Percentiles rank a stretch among this genome's conserved stretches.
These are phyloP conservation scores for Cystobasidium ongulense DNA, from an alignment of 768 basidiomycete species.

Conservation along the genomic window DNA sequence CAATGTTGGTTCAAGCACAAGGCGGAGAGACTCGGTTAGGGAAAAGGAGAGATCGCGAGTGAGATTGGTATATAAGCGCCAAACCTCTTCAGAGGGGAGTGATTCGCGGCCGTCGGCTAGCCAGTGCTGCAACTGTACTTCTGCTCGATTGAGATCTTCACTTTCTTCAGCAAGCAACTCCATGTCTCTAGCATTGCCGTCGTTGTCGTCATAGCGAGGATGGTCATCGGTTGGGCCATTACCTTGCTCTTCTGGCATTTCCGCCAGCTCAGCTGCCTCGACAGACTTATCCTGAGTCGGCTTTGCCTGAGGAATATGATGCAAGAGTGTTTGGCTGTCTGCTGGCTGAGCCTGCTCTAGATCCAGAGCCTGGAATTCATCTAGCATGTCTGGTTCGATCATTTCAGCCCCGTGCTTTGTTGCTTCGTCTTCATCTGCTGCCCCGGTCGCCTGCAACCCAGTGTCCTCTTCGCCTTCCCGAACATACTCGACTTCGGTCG, in stretches of 20 bases:
- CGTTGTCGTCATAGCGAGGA: neutral
- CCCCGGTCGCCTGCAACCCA: neutral
- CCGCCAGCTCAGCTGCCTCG: neutral
- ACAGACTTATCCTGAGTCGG: neutral
- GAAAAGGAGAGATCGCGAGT: constrained; percentile 84
- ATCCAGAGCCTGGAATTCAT: constrained; percentile 26
- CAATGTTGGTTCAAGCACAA: constrained; percentile 88
- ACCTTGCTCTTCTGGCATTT: neutral
- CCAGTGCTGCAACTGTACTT: constrained; percentile 23
- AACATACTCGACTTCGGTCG: constrained; percentile 38
- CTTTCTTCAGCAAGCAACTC: constrained; percentile 55
- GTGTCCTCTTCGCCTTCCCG: constrained; percentile 17
- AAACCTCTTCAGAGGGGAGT: constrained; percentile 62
- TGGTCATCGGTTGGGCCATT: neutral
- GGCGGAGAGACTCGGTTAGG: constrained; percentile 89
- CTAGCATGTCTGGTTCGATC: neutral
- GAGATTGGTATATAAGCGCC: constrained; percentile 81
- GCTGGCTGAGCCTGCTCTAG: neutral
- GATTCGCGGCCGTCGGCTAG: constrained; percentile 32
- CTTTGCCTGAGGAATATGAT: constrained; percentile 2
- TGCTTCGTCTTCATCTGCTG: constrained; percentile 10
- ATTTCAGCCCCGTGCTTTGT: neutral
- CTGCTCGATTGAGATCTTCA: constrained; percentile 11
- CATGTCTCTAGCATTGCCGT: neutral
- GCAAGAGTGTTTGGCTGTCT: constrained; percentile 12